These are phyloP conservation scores for Erythrobasidium hasegawianum DNA, from an alignment of 1,284 basidiomycete genomes.

Conservation along the genomic window DNA sequence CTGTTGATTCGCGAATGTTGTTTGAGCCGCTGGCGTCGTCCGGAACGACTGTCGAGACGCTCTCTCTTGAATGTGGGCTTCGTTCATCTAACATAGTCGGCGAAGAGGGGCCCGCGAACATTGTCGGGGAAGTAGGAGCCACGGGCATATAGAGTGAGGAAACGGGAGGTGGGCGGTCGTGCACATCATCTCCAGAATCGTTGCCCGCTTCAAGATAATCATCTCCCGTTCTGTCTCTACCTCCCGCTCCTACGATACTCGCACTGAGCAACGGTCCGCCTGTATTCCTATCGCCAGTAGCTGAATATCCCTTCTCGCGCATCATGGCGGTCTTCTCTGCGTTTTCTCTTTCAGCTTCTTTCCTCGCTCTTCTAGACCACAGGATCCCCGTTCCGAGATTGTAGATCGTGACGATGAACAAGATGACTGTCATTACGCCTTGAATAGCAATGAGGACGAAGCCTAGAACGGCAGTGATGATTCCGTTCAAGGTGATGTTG, in stretches of 20 bases:
- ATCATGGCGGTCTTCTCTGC: conserved; percentile 9
- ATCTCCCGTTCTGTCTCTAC: background rate
- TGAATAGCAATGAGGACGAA: conserved; percentile 56
- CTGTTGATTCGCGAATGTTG: no score
- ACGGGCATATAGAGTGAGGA: conserved; percentile 19
- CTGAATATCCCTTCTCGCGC: conserved; percentile 11
- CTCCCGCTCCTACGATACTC: conserved; percentile 8
- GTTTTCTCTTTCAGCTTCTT: conserved; percentile 4
- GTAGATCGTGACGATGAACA: conserved; percentile 40
- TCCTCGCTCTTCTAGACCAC: conserved; percentile 15
- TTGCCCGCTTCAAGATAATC: background rate
- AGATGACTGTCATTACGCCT: conserved; percentile 43
- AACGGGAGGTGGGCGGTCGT: conserved; percentile 11
- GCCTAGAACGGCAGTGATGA: conserved; percentile 65
- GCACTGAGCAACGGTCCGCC: conserved; percentile 24
- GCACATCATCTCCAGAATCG: conserved; percentile 1
- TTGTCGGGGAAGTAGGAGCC: conserved; percentile 11
- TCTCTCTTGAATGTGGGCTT: no score
- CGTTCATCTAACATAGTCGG: no score
- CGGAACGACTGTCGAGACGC: no score
- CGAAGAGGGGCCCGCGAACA: no score
- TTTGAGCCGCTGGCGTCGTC: no score
- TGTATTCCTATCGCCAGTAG: background rate
- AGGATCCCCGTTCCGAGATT: conserved; percentile 15
- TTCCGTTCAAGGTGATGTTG: conserved; percentile 59